Evolutionary conservation across 2,329 filamentous ascomycete species (phyloP), one percentile per base, ranked within the genome.

Genomic region (Cordyceps farinosa): DNA sequence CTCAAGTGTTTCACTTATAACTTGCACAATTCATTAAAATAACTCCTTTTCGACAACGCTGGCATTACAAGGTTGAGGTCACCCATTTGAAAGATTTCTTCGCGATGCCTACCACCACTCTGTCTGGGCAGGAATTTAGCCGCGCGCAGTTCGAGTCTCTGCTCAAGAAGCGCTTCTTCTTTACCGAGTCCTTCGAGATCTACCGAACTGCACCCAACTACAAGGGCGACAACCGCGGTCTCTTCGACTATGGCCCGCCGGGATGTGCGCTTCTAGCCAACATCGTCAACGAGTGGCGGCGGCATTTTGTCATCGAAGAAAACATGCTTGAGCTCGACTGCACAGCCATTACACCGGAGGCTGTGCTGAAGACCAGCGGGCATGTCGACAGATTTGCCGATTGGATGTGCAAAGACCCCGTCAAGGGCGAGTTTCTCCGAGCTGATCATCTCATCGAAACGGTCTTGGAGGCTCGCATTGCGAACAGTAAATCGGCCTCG

Each of bases 351-450:
- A 90, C 87, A 32, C 87, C 87, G 29, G 82, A 89, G 70, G 82
- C 87, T 57, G 85, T 90, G 13, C 80, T 90, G 63, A 88, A 89
- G 78, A 89, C 87, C 36, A 83, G 80, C 70, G 88, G 88, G 52
- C 88, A 90, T 73, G 87, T 90, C 51, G 87, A 89, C 72, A 88
- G 88, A 73, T 90, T 90, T 71, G 85, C 87, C 68, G 86, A 89
- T 72, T 89, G 84, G 85, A 89, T 89, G 85, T 87, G 83, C 80
- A 87, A 86, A 72, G 87, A 89, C 72, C 85, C 86, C 47, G 87
- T 87, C 78, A 89, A 83, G 65, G 87, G 87, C 66, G 87, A 89
- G 75, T 88, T 89, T 71, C 84, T 89, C 73, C 83, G 87, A 65
- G 84, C 87, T 38, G 87, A 90, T 70, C 87, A 90, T 72, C 72